Conservation (phyloP, 2,329 filamentous ascomycete species). For the Colletotrichum lini region DNA sequence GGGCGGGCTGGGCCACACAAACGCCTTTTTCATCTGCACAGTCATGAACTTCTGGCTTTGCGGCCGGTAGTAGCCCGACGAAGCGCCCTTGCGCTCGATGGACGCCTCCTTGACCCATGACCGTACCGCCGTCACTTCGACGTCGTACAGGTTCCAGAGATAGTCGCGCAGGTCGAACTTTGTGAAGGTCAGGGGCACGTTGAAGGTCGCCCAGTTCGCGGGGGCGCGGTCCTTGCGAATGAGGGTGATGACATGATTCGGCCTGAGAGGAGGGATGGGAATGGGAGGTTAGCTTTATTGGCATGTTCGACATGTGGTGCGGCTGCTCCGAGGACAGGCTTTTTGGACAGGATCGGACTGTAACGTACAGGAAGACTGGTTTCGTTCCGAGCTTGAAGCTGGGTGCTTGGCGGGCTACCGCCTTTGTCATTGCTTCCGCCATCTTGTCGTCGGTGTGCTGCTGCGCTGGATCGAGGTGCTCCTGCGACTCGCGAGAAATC, state of each 20-base stretch:
- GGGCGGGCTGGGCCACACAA: constrained; percentile 86
- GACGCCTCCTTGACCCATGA: constrained; percentile 80
- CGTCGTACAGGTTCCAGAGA: constrained; percentile 86
- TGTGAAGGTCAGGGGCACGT: constrained; percentile 91
- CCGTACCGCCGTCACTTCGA: constrained; percentile 80
- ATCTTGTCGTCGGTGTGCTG: constrained; percentile 49
- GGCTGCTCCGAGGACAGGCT: constrained; percentile 1
- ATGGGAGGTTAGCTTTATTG: constrained; percentile 4
- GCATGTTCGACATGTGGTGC: neutral
- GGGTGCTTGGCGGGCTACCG: constrained; percentile 56
- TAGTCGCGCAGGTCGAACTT: constrained; percentile 98
- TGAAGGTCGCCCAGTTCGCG: constrained; percentile 88
- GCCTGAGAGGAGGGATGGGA: constrained; percentile 64
- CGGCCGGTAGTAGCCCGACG: constrained; percentile 77
- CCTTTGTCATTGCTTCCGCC: constrained; percentile 56
- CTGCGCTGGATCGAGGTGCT: constrained; percentile 7
- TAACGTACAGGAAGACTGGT: constrained; percentile 68
- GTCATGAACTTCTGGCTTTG: constrained; percentile 91
- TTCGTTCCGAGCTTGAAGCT: constrained; percentile 66
- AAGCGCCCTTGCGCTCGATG: constrained; percentile 66
- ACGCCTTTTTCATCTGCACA: constrained; percentile 88
- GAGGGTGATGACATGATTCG: constrained; percentile 85
- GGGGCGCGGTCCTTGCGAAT: constrained; percentile 80
- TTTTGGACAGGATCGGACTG: neutral
- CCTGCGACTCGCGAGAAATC: constrained; percentile 23